Evolutionary conservation across 1,284 basidiomycete species (phyloP), one percentile per base, ranked within the genome.

Genomic region (Serendipita sp.): DNA sequence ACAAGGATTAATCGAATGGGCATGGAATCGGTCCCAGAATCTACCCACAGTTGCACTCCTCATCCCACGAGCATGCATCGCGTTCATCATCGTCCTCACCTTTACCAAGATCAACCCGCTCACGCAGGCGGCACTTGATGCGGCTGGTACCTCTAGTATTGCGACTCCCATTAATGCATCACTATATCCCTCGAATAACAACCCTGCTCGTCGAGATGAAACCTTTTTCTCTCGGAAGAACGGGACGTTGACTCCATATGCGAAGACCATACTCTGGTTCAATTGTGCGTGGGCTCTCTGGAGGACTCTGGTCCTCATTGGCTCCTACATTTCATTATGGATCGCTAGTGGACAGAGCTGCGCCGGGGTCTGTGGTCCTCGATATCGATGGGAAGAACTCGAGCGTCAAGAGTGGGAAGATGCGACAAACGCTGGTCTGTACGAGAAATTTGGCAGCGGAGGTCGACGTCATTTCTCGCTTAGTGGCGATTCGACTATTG

Each of bases 291-390:
- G 87, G 85, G 80, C 86, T 61, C 83, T 78, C 2, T 84, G 87
- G 82, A 78, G 87, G 47, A 70, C 80, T 3, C 70, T 88, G 22
- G 75, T 89, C 58, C 75, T 91, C 62, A 67, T 88, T 61, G 66
- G 77, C 61, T 84, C 84, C 71, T 85, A 84, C 79, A 70, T 86
- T 47, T 84, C 84, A 43, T 76, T 93, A 17, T 91, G 87, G 87
- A 71, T 85, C 64, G 71, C 85, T 65, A 86, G 83, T 62, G 86
- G 85, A 60, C 80, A 88, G 66, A 80, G 79, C 65, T 88, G 85
- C 64, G 87, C 80, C 60, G 88, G 88, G 29, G 71, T 90, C n/a
- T 89, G 87, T 71, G 88, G 88, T 60, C 88, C 88, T 8, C 81
- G 87, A 26, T 82, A 83, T 69, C 78, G 85, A 66, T 89, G 87